Conservation (phyloP, 345 rosid species). For the Draba incana region DNA sequence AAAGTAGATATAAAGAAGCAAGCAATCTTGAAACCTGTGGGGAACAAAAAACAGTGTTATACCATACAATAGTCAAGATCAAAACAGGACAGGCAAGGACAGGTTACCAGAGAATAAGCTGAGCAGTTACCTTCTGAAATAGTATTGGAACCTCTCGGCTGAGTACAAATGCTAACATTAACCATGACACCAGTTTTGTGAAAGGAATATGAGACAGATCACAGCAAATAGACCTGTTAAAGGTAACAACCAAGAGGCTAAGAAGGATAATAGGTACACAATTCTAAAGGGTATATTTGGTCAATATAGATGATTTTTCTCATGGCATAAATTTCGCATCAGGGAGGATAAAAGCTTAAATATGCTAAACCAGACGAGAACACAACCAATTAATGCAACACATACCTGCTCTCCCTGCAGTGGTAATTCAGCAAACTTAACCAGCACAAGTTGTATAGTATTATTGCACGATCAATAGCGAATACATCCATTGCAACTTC, state of each 20-base stretch:
- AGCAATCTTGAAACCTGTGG: slow-evolving; percentile 83
- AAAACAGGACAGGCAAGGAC: slow-evolving; percentile 15
- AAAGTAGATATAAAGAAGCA: slow-evolving; percentile 58
- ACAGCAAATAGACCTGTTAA: slow-evolving; percentile 69
- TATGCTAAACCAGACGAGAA: slow-evolving; percentile 6
- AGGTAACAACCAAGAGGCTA: slow-evolving; percentile 32
- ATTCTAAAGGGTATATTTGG: slow-evolving; percentile 20
- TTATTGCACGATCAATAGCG: slow-evolving; percentile 67
- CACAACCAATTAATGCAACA: slow-evolving; percentile 16
- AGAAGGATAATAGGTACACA: slow-evolving; percentile 18
- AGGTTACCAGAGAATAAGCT: slow-evolving; percentile 16
- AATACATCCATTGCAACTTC: slow-evolving; percentile 64
- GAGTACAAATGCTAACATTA: slow-evolving; percentile 78
- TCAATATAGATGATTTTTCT: slow-evolving; percentile 21
- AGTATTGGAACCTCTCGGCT: slow-evolving; percentile 75
- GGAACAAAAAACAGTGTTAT: slow-evolving; percentile 22
- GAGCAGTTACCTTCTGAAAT: slow-evolving; percentile 69
- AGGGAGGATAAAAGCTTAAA: slow-evolving; percentile 19
- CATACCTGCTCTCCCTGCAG: slow-evolving; percentile 63
- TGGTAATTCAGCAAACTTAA: slow-evolving; percentile 54
- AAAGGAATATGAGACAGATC: slow-evolving; percentile 55
- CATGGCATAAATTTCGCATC: slow-evolving; percentile 17
- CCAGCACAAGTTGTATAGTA: slow-evolving; percentile 71
- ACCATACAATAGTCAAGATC: slow-evolving; percentile 22
- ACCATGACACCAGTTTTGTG: slow-evolving; percentile 59